phyloP scores from a whole-genome alignment of 352 stramenopile genomes.

The Phytophthora aleatoria region DNA sequence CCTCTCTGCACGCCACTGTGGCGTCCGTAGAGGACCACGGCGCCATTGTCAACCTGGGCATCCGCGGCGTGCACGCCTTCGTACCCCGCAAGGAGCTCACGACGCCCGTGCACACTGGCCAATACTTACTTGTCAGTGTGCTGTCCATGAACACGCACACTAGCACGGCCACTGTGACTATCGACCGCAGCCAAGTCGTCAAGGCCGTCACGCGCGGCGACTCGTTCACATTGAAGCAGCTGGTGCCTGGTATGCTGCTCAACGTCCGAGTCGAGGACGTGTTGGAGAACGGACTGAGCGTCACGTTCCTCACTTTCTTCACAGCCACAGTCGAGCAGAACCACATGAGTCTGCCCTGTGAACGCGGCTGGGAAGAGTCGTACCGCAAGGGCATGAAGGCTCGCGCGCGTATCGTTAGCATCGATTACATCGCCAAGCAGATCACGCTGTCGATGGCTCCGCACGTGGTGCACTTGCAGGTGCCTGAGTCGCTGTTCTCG shows the following conservation, averaged over 20 bases:
- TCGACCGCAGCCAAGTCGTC: constrained; percentile 61
- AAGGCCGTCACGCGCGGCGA: constrained; percentile 85
- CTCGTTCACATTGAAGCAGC: constrained; percentile 86
- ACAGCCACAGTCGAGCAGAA: constrained; percentile 87
- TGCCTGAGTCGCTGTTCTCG: constrained; percentile 53
- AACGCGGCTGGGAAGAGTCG: constrained; percentile 71
- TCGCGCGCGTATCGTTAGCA: constrained; percentile 83
- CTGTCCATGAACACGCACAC: constrained; percentile 80
- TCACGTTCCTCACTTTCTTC: constrained; percentile 92
- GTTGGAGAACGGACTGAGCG: constrained; percentile 80
- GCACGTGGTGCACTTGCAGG: constrained; percentile 84
- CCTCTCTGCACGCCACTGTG: constrained; percentile 88
- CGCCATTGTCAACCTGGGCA: constrained; percentile 91
- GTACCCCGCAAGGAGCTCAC: constrained; percentile 77
- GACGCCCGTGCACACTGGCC: constrained; percentile 47
- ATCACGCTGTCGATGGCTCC: constrained; percentile 87
- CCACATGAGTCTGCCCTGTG: constrained; percentile 87
- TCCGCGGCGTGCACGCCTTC: constrained; percentile 79
- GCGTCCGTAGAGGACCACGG: constrained; percentile 94
- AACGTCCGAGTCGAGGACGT: constrained; percentile 93
- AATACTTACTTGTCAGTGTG: constrained; percentile 75
- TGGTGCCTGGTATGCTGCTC: constrained; percentile 93
- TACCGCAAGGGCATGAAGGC: constrained; percentile 88
- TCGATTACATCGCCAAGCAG: constrained; percentile 76
- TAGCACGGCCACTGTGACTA: constrained; percentile 71